Percentiles rank a stretch among this genome's conserved stretches.
Conservation (phyloP, 352 stramenopile genomes). For the Blastocystis hominis region DNA sequence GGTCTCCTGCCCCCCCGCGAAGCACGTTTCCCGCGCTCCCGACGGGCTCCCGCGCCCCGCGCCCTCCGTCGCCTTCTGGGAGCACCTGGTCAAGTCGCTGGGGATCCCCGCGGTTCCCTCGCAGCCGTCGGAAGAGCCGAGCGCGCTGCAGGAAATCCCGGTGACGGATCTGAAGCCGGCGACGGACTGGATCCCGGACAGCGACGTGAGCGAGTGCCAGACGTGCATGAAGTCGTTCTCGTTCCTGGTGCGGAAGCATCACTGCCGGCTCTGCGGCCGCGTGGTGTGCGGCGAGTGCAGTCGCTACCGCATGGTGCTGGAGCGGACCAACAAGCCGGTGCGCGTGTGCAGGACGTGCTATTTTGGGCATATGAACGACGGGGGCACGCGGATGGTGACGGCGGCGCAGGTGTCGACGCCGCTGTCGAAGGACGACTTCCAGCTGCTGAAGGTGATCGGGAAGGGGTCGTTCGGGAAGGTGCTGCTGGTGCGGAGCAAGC, state of each 20-base stretch:
- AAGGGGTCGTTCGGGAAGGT: constrained; percentile 89
- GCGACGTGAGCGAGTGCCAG: constrained; percentile 70
- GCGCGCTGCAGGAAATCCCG: not conserved
- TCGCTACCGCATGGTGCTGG: constrained; percentile 72
- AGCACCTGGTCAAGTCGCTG: constrained; percentile 28
- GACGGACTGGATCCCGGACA: constrained; percentile 30
- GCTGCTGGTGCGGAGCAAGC: constrained; percentile 83
- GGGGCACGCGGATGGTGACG: constrained; percentile 19
- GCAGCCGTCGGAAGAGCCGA: not conserved
- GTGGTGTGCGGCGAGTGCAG: constrained; percentile 76
- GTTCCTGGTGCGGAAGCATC: constrained; percentile 75
- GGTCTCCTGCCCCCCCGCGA: not conserved
- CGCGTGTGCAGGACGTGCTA: constrained; percentile 76
- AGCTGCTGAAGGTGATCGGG: constrained; percentile 84
- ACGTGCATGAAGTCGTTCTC: constrained; percentile 78
- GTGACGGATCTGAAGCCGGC: constrained; percentile 43
- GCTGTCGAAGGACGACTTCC: constrained; percentile 76
- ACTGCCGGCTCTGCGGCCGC: constrained; percentile 77
- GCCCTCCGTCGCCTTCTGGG: constrained; percentile 20
- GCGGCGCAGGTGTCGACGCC: not conserved
- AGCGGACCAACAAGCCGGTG: constrained; percentile 72
- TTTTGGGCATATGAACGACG: constrained; percentile 70
- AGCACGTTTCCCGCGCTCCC: not conserved
- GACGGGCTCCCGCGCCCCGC: not conserved
- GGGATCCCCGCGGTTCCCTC: not conserved